Conservation (phyloP, 1,284 basidiomycete species). For the Cryptococcus sp. region DNA sequence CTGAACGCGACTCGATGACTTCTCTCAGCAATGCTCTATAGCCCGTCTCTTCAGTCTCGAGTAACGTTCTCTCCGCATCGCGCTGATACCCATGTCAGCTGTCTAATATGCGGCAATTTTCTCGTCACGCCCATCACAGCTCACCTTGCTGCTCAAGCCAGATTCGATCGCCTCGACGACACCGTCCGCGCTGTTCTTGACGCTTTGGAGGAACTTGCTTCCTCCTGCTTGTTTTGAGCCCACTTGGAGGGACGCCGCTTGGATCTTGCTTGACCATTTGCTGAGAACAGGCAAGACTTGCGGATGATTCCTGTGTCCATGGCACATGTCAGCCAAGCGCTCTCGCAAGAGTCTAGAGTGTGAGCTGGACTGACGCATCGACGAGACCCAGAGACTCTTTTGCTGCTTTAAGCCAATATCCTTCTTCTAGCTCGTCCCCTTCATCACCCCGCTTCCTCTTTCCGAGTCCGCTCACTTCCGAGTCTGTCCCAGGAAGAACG, state of each 20-base stretch:
- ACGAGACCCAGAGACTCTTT: constrained; percentile 38
- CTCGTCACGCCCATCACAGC: constrained; percentile 7
- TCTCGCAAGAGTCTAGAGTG: neutral
- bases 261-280: constrained; percentile 93
- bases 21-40: constrained; percentile 87
- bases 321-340: constrained; percentile 1
- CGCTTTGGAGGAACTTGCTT: constrained; percentile 64
- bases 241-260: constrained; percentile 69
- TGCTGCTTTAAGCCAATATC: constrained; percentile 40
- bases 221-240: constrained; percentile 39
- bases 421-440: constrained; percentile 23
- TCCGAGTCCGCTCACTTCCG: constrained; percentile 11
- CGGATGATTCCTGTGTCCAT: constrained; percentile 62
- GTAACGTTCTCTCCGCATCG: constrained; percentile 29
- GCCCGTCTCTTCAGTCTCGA: constrained; percentile 78
- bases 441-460: constrained; percentile 29
- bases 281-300: constrained; percentile 71
- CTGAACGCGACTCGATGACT: constrained; percentile 67
- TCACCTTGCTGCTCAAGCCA: constrained; percentile 37
- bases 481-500: constrained; percentile 29
- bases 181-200: constrained; percentile 55
- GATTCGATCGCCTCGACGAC: constrained; percentile 46
- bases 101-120: constrained; percentile 16
- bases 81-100: constrained; percentile 9
- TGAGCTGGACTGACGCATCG: constrained; percentile 35